A percentile compares a stretch with the other conserved stretches of the same genome.
phyloP scores from a whole-genome alignment of 2,329 filamentous ascomycete genomes.

The Fusarium armeniacum region DNA sequence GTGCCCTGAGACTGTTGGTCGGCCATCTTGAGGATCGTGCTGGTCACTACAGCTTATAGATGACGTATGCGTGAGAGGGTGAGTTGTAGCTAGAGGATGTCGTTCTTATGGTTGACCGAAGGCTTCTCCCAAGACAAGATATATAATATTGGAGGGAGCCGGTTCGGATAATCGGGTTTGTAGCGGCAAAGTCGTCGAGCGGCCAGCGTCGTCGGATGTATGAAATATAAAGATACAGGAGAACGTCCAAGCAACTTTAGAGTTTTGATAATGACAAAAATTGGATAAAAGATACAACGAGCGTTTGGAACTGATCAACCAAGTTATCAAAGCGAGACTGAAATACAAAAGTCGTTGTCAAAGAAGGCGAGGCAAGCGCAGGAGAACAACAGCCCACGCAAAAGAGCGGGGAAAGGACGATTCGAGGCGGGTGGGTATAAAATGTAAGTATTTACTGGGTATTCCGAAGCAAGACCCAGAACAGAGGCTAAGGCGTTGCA shows the following conservation, averaged over 20 bases:
- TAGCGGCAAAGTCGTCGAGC: conserved; percentile 39
- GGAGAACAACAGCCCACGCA: conserved; percentile 40
- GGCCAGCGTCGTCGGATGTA: conserved; percentile 41
- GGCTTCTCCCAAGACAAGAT: conserved; percentile 1
- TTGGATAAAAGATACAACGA: conserved; percentile 26
- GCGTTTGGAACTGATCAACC: conserved; percentile 17
- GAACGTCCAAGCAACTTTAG: background rate
- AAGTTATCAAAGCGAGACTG: conserved; percentile 30
- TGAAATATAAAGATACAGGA: background rate
- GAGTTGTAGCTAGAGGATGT: background rate
- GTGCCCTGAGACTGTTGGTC: conserved; percentile 45
- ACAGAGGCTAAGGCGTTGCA: conserved; percentile 16
- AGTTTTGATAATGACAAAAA: background rate
- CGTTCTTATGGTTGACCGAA: background rate
- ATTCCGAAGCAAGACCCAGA: conserved; percentile 14
- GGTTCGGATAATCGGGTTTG: conserved; percentile 24
- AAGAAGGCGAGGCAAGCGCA: conserved; percentile 35
- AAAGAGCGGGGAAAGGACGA: conserved; percentile 42
- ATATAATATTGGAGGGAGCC: conserved; percentile 1
- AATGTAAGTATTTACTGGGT: conserved; percentile 16
- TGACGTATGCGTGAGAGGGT: background rate
- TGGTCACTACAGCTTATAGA: conserved; percentile 29
- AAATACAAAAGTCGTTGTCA: conserved; percentile 32
- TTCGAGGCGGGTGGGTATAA: conserved; percentile 18
- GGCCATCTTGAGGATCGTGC: conserved; percentile 43